Base-by-base conservation (phyloP, 148 eudicot species). In the Persicaria maculosa region DNA sequence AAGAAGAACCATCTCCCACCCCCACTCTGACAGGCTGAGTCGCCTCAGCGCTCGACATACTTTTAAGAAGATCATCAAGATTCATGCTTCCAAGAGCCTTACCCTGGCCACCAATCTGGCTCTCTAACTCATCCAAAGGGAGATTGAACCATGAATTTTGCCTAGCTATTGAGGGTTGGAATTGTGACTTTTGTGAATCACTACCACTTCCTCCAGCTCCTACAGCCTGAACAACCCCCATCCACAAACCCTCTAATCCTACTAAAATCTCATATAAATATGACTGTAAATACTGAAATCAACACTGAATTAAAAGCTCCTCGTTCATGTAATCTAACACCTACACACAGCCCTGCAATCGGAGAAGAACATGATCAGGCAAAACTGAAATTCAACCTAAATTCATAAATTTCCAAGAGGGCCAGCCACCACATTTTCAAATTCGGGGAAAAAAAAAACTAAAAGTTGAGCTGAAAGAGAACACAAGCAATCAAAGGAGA, bases 51-150 rank as follows among this genome's bases (percentile, higher is more conserved):
- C 76, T 76, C 75, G 79, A 75, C 44, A 53, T 77, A 68, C 58
- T 81, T 17, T 81, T 78, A 48, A 84, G 81, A 81, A 81, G 71
- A 58, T 84, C 86, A 47, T 81, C 86, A 48, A 84, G 75, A 74
- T 84, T 84, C 86, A 84, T 84, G 74, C 78, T 81, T 64, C 78
- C 81, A 57, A 74, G 62, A 20, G 22, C 48, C 76, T 67, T 71
- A 40, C 65, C 45, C 52, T 74, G 40, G 16, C 55, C 5, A 75
- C 76, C 77, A 25, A 75, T 61, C 22, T 74, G 46, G 36, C 31
- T 76, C 48, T 76, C 73, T 44, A 58, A 67, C 52, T 76, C 86
- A 76, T 78, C 45, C 48, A 81, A 11, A 16, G 78, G 74, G 50
- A 74, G 7, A 19, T 73, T 17, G 71, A 43, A 55, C 77, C 75